Evolutionary conservation across 179 eudicot genomes (phyloP).

Genomic region (Amaranthus tricolor): DNA sequence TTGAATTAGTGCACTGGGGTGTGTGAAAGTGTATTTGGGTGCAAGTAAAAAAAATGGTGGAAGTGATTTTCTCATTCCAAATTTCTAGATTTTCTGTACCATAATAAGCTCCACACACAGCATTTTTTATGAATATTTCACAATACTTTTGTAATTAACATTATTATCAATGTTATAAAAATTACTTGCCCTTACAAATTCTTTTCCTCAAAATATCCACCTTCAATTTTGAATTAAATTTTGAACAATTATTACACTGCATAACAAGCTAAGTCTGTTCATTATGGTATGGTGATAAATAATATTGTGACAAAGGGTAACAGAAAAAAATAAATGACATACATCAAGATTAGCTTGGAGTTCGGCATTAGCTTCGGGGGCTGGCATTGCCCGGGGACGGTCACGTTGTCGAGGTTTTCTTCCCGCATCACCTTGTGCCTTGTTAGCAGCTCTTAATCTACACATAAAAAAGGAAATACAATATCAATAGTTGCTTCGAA

Average conservation of each 20-base stretch:
- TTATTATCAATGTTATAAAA: too few relatives aligned
- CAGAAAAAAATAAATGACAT: constrained; percentile 24
- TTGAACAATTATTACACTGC: background rate
- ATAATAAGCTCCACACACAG: background rate
- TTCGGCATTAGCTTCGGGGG: constrained; percentile 56
- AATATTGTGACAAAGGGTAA: background rate
- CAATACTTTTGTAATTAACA: too few relatives aligned
- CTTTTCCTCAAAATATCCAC: background rate
- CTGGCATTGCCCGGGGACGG: constrained; percentile 42
- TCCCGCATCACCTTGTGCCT: constrained; percentile 49
- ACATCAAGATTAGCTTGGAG: constrained; percentile 53
- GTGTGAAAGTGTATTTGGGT: too few relatives aligned
- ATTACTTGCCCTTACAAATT: too few relatives aligned
- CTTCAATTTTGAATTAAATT: background rate
- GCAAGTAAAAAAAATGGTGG: too few relatives aligned
- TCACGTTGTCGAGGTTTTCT: constrained; percentile 44
- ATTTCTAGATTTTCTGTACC: background rate
- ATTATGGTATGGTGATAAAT: background rate
- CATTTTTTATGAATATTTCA: too few relatives aligned
- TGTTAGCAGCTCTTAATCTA: constrained; percentile 64
- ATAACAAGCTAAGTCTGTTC: background rate
- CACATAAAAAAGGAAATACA: constrained; percentile 3
- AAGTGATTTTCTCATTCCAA: background rate
- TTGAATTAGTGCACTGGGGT: too few relatives aligned
- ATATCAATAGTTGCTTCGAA: background rate